Evolutionary conservation across 2,329 filamentous ascomycete species (phyloP).

Genomic region (Tothia fuscella): DNA sequence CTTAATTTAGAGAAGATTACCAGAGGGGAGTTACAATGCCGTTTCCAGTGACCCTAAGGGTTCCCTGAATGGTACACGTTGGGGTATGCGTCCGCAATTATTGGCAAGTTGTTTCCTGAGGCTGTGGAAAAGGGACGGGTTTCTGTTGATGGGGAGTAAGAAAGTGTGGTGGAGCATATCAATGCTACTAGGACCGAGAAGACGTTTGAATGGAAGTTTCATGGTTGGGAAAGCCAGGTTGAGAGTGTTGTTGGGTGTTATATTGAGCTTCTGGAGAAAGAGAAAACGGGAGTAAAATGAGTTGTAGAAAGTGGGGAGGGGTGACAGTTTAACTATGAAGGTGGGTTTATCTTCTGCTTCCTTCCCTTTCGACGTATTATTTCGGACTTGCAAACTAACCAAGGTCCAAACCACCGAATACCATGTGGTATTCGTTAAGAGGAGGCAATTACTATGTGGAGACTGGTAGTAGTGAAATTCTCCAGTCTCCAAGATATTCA

Average conservation of each 20-base stretch:
- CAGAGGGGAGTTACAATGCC: neutral
- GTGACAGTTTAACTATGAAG: no score
- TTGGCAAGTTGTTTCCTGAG: slow-evolving; percentile 7
- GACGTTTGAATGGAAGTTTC: slow-evolving; percentile 9
- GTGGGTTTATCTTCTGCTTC: no score
- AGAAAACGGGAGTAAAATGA: neutral
- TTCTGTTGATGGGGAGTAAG: neutral
- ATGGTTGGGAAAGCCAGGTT: slow-evolving; percentile 11
- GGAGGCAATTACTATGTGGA: no score
- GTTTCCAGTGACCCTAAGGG: neutral
- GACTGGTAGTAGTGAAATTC: no score
- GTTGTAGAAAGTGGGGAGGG: no score
- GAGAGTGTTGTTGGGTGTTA: slow-evolving; percentile 12
- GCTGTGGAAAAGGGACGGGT: slow-evolving; percentile 4
- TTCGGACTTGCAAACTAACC: no score
- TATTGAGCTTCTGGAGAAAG: slow-evolving; percentile 10
- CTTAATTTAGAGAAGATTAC: slow-evolving; percentile 14
- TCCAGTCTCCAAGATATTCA: no score
- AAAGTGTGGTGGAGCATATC: neutral
- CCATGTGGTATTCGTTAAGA: no score
- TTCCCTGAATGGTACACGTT: slow-evolving; percentile 6
- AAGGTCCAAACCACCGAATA: no score
- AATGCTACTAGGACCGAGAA: slow-evolving; percentile 11
- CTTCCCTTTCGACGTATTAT: no score
- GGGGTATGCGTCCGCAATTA: neutral